Evolutionary conservation across 768 basidiomycete genomes (phyloP), one percentile per base, ranked within the genome.

Genomic region (Lentinula sp.): DNA sequence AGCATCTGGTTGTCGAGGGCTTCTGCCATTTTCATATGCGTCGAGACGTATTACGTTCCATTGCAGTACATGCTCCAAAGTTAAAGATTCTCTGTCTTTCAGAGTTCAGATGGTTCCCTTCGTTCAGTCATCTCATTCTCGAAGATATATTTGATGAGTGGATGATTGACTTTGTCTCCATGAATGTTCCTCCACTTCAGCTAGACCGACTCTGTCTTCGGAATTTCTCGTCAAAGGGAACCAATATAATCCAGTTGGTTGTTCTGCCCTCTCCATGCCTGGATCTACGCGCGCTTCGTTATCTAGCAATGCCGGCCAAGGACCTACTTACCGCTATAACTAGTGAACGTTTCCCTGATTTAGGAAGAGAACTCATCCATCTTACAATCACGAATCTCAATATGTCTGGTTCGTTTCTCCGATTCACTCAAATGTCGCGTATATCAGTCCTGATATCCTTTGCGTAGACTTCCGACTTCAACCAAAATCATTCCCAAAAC

Each of bases 61-160:
- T 59, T 37, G 57, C 48, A 9, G 57, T 50, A 15, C 43, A 59
- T 32, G 57, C 57, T 39, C 57, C 57, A 3, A 16, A 40, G 10
- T 32, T 59, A 45, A 59, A 59, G 35, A 59, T 28, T 6, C 57
- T 59, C 21, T 59, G 57, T 18, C 45, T 59, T 8, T 59, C 57
- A 40, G 57, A 59, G 16, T 35, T 59, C 6, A 32, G 45, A 40
- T 59, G 57, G 57, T 59, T 23, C 32, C 57, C 57, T 48, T 59
- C 57, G 42, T 59, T 59, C 15, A 59, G n/a, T 11, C 31, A 28
- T 5, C n/a, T 48, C 6, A 16, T 59, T 15, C 31, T 59, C 13
- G 57, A 59, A 50, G 57, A 50, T 45, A 59, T 59, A 46, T 50
- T 59, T n/a, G 57, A 59, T 45, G 45, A 59, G 32, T 59, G 57